Evolutionary conservation across 257 asterid genomes (phyloP).

Genomic region (Salvia miltiorrhiza): DNA sequence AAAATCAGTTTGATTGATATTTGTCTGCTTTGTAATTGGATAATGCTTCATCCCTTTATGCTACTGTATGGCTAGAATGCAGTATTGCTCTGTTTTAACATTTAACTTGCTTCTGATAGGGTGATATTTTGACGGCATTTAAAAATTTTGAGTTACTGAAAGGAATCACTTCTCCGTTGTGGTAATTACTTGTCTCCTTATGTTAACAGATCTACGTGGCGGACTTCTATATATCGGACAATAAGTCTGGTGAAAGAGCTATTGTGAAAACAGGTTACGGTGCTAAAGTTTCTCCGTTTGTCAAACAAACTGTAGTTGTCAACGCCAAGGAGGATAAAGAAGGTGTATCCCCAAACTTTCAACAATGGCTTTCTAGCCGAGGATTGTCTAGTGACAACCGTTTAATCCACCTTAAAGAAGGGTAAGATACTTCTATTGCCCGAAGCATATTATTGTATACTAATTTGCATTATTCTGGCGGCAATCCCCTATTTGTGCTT

Average conservation of each 20-base stretch:
- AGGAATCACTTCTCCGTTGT: neutral
- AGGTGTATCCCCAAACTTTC: constrained; percentile 51
- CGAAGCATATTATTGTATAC: neutral
- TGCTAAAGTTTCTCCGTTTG: constrained; percentile 72
- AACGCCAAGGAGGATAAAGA: constrained; percentile 44
- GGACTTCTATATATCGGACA: constrained; percentile 80
- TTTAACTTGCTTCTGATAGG: neutral
- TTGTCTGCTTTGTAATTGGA: neutral
- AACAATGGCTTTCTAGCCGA: constrained; percentile 64
- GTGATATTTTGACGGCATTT: neutral
- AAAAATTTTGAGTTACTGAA: neutral
- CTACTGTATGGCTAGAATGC: neutral
- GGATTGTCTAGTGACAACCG: constrained; percentile 60
- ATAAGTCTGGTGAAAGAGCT: constrained; percentile 76
- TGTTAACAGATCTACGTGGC: constrained; percentile 54
- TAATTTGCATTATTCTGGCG: too few relatives aligned
- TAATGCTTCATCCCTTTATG: neutral
- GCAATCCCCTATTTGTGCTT: too few relatives aligned
- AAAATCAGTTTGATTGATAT: neutral
- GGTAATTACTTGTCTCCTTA: neutral
- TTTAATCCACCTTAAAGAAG: constrained; percentile 70
- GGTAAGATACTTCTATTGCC: constrained; percentile 36
- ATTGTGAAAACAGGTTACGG: constrained; percentile 83
- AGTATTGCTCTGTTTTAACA: neutral
- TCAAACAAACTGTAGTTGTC: constrained; percentile 48